phyloP scores from a whole-genome alignment of 164 flowering plant genomes.

The Berberis vulgaris region DNA sequence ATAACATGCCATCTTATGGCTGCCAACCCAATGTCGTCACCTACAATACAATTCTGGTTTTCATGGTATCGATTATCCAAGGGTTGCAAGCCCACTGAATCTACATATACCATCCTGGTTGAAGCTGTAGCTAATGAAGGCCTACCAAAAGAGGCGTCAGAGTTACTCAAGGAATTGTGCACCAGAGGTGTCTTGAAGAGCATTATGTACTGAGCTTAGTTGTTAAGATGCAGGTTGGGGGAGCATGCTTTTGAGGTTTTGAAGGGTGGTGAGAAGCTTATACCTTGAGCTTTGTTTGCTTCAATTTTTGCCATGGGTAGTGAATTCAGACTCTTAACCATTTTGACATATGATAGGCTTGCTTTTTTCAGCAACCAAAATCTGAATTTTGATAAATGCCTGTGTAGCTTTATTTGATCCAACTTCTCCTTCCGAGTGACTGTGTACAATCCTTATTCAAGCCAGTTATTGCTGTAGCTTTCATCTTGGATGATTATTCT shows the following conservation, averaged over 20 bases:
- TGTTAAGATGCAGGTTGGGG: conserved; percentile 33
- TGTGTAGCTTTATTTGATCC: too few species aligned
- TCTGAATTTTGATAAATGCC: too few species aligned
- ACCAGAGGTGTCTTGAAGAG: conserved; percentile 49
- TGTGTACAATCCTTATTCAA: too few species aligned
- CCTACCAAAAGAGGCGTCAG: conserved; percentile 55
- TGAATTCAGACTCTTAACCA: too few species aligned
- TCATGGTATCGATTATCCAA: conserved; percentile 47
- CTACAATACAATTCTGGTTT: conserved; percentile 58
- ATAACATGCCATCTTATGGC: conserved; percentile 53
- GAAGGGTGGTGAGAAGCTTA: background rate
- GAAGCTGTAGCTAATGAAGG: conserved; percentile 88
- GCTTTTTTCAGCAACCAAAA: too few species aligned
- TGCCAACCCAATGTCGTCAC: conserved; percentile 85
- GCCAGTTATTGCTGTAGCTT: too few species aligned
- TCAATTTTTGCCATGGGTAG: too few species aligned
- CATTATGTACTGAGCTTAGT: conserved; percentile 49
- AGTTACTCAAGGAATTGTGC: conserved; percentile 58
- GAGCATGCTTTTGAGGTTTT: background rate
- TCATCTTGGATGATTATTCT: too few species aligned
- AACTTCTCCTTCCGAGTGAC: too few species aligned
- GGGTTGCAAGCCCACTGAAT: conserved; percentile 78
- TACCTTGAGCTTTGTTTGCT: too few species aligned
- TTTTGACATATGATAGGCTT: too few species aligned
- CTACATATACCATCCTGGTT: conserved; percentile 70